Evolutionary conservation across 352 stramenopile species (phyloP).

Genomic region (Globisporangium iwayamae): DNA sequence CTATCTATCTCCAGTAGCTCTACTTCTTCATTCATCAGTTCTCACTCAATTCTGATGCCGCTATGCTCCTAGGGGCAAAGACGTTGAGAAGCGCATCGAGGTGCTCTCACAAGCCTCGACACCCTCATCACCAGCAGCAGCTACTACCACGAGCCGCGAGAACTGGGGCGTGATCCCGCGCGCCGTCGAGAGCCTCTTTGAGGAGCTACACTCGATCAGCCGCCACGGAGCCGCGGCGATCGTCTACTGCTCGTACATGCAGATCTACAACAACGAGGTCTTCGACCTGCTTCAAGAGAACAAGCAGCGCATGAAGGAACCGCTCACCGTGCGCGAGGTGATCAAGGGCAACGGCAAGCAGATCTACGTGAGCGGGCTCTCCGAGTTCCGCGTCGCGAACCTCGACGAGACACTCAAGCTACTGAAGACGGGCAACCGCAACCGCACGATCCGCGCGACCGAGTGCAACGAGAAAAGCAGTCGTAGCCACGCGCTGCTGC

Average conservation of each 20-base stretch:
- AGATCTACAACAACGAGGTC: slow-evolving; percentile 90
- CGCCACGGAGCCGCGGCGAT: slow-evolving; percentile 48
- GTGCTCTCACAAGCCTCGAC: neutral
- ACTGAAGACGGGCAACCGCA: slow-evolving; percentile 71
- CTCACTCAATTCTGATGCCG: neutral
- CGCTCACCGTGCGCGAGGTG: slow-evolving; percentile 56
- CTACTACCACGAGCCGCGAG: slow-evolving; percentile 15
- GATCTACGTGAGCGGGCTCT: slow-evolving; percentile 89
- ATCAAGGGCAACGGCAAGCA: slow-evolving; percentile 78
- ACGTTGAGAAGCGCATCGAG: slow-evolving; percentile 45
- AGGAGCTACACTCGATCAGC: slow-evolving; percentile 54
- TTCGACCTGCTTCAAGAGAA: slow-evolving; percentile 71
- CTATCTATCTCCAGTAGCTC: neutral
- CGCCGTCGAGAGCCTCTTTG: slow-evolving; percentile 81
- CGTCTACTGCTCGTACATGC: slow-evolving; percentile 89
- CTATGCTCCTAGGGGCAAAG: slow-evolving; percentile 33
- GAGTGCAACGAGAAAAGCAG: slow-evolving; percentile 84
- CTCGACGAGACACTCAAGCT: slow-evolving; percentile 76
- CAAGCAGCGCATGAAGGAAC: slow-evolving; percentile 47
- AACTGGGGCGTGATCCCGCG: slow-evolving; percentile 82
- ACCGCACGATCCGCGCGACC: slow-evolving; percentile 87
- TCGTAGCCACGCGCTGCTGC: slow-evolving; percentile 84
- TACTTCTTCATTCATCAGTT: neutral
- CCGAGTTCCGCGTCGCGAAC: slow-evolving; percentile 83
- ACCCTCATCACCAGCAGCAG: neutral